Evolutionary conservation across 2,329 filamentous ascomycete species (phyloP), one percentile per base, ranked within the genome.

Genomic region (Sclerotinia borealis): DNA sequence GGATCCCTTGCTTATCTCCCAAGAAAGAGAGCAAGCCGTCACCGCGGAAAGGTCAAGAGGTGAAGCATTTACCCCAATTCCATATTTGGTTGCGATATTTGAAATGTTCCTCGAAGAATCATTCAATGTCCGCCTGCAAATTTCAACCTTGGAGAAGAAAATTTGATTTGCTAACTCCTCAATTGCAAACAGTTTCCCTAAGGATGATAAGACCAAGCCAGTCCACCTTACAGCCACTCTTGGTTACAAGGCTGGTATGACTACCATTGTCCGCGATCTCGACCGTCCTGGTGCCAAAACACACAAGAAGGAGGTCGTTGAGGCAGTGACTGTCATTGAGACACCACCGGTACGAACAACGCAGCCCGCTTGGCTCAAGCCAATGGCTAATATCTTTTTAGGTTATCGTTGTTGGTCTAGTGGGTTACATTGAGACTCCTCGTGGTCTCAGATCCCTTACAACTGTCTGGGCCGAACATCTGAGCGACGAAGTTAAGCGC

Each of bases 181-280:
- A 27, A 49, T 63, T 34, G 2, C 50, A 63, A 66, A 66, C 63
- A 73, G 92, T 82, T 99, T 99, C 89, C 95, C 95, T 79, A 98
- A 98, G 90, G 95, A 99, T 91, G 93, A 99, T 86, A 85, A 92
- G 78, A 98, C 98, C 91, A 96, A 98, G 89, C 91, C 93, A 77
- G 92, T 97, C 80, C 95, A 99, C 87, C 88, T 99, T 77, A 99
- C 95, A 71, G 95, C 95, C 77, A 83, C 92, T 77, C 93, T 98
- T 89, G 95, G 95, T 80, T 99, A 99, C 89, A 99, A 99, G 92
- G 95, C 95, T 79, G 95, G 95, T 81, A 99, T 99, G 95, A 97
- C 92, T 81, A 99, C 95, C 77, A 95, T 98, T 81, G 95, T 99
- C 80, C 93, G 95, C 83, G 72, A 74, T 82, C 87, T 98, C 81